Conservation (phyloP, 129 eudicot genomes). For the Artemisia tridentata region DNA sequence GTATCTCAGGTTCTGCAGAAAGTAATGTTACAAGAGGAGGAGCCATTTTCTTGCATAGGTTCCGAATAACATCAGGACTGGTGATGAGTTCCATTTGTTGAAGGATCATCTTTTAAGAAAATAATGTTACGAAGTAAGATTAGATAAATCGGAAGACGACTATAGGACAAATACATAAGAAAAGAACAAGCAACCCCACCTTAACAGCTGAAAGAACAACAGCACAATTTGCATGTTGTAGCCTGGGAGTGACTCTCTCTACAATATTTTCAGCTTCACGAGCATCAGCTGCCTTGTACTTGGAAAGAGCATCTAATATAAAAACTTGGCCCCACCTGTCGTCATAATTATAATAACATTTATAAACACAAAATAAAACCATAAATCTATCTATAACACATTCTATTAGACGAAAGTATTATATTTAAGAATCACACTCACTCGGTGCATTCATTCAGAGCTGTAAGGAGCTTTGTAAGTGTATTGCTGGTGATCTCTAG, state of each 20-base stretch:
- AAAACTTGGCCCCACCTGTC: constrained; percentile 99
- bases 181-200: constrained; percentile 36
- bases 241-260: constrained; percentile 94
- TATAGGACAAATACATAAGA: constrained; percentile 9
- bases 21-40: constrained; percentile 99
- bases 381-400: not conserved
- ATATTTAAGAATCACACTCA: constrained; percentile 36
- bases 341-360: constrained; percentile 17
- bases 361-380: constrained; percentile 7
- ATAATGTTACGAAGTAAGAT: constrained; percentile 16
- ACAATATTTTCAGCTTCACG: constrained; percentile 99
- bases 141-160: constrained; percentile 6
- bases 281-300: constrained; percentile 95
- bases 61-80: constrained; percentile 96
- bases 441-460: constrained; percentile 96
- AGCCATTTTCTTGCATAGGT: constrained; percentile 99
- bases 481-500: constrained; percentile 83
- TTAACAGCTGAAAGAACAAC: constrained; percentile 99
- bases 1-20: constrained; percentile 99
- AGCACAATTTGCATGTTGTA: constrained; percentile 99
- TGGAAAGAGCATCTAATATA: constrained; percentile 95
- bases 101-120: constrained; percentile 79
- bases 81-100: constrained; percentile 97
- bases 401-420: not conserved
- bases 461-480: constrained; percentile 85